Percentiles rank a stretch among this genome's conserved stretches.
Conservation (phyloP, 2,329 filamentous ascomycete species). For the Tolypocladium paradoxum region DNA sequence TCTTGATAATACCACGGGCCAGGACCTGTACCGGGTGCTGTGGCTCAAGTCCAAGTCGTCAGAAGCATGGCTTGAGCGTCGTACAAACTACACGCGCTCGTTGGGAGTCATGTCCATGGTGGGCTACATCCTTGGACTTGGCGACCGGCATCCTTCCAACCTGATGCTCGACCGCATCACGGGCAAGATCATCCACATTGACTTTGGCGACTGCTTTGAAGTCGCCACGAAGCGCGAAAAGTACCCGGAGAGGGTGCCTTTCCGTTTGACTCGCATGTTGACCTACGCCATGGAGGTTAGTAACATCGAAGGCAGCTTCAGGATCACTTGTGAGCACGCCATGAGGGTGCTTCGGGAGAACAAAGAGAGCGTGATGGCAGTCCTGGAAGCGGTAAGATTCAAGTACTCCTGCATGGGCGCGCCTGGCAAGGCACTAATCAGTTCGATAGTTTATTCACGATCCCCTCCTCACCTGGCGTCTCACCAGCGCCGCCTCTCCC, state of each 20-base stretch:
- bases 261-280: conserved; percentile 96
- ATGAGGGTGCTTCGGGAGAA: conserved; percentile 96
- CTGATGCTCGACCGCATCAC: conserved; percentile 93
- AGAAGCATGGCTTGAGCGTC: conserved; percentile 91
- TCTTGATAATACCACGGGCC: conserved; percentile 96
- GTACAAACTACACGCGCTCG: conserved; percentile 97
- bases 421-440: background rate
- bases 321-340: conserved; percentile 95
- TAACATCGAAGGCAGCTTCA: conserved; percentile 98
- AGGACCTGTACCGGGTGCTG: conserved; percentile 93
- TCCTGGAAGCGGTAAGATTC: conserved; percentile 81
- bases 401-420: too few species aligned
- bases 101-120: conserved; percentile 99
- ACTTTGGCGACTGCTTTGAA: conserved; percentile 99
- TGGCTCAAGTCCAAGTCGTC: conserved; percentile 99
- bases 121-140: conserved; percentile 95
- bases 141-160: conserved; percentile 95
- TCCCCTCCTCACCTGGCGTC: conserved; percentile 93
- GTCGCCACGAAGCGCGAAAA: conserved; percentile 99
- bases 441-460: conserved; percentile 83
- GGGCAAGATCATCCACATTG: conserved; percentile 95
- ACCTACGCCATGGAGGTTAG: conserved; percentile 99
- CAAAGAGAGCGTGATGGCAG: conserved; percentile 97
- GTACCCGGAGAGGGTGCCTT: conserved; percentile 93
- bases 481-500: conserved; percentile 55